Percentiles rank a stretch among this genome's conserved stretches.
Conservation (phyloP, 1,284 basidiomycete species). For the Hypsizygus ulmarius region DNA sequence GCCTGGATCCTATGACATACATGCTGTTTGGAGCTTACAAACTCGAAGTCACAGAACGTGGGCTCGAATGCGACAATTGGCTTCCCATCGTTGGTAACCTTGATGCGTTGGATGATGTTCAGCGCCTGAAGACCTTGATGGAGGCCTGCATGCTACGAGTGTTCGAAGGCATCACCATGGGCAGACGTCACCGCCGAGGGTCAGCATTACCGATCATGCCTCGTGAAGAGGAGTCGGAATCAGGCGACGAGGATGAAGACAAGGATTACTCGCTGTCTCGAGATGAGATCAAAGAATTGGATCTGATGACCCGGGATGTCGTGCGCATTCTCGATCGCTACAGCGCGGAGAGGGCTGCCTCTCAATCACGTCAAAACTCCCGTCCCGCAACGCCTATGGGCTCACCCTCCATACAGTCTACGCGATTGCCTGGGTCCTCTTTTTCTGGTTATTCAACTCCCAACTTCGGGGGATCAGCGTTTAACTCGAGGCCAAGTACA, state of each 20-base stretch:
- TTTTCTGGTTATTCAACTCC: conserved; percentile 59
- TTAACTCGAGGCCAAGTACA: conserved; percentile 62
- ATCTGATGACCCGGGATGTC: conserved; percentile 69
- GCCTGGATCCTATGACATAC: conserved; percentile 88
- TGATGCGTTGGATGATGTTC: conserved; percentile 80
- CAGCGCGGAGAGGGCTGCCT: conserved; percentile 55
- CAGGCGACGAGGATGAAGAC: conserved; percentile 56
- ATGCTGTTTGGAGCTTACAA: conserved; percentile 91
- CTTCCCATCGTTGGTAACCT: conserved; percentile 80
- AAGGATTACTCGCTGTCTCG: conserved; percentile 53
- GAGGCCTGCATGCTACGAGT: conserved; percentile 88
- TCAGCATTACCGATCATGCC: conserved; percentile 37
- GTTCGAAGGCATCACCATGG: conserved; percentile 81
- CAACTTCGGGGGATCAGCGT: conserved; percentile 41
- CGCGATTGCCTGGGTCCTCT: conserved; percentile 32
- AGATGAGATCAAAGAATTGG: conserved; percentile 73
- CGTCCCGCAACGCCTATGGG: conserved; percentile 62
- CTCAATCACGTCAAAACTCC: conserved; percentile 58
- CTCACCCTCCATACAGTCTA: conserved; percentile 32
- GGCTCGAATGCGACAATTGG: conserved; percentile 90
- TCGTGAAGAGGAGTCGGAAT: conserved; percentile 60
- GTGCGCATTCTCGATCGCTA: conserved; percentile 70
- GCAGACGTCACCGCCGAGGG: conserved; percentile 32
- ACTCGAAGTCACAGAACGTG: conserved; percentile 63
- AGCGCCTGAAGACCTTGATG: conserved; percentile 80